Percentiles rank a stretch among this genome's conserved stretches.
phyloP scores from a whole-genome alignment of 768 basidiomycete species.

The Rossbeevera mucosa region DNA sequence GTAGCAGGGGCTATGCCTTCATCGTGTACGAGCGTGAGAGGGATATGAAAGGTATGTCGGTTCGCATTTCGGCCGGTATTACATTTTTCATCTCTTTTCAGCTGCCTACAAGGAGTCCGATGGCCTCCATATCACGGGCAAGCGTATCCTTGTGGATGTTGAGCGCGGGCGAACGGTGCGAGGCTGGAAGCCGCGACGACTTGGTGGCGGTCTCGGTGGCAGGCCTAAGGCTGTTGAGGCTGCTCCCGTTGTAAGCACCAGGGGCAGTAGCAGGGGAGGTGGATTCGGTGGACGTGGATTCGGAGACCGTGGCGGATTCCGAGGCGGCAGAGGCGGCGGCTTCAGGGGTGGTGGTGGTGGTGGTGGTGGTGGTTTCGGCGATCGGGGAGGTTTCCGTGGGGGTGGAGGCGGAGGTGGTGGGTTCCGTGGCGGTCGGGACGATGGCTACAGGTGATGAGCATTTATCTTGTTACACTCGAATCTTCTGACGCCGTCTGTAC shows the following conservation, averaged over 20 bases:
- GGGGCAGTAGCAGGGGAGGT: constrained; percentile 30
- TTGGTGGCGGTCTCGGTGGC: constrained; percentile 99
- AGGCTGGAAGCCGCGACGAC: constrained; percentile 95
- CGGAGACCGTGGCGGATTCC: constrained; percentile 35
- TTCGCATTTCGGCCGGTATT: constrained; percentile 9
- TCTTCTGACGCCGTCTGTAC: constrained; percentile 16
- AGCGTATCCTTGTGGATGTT: constrained; percentile 94
- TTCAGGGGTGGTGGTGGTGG: constrained; percentile 47
- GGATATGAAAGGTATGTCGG: constrained; percentile 89
- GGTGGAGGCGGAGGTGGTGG: constrained; percentile 34
- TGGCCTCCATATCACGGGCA: constrained; percentile 92
- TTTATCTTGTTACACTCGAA: neutral
- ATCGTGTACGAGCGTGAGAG: constrained; percentile 96
- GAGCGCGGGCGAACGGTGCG: constrained; percentile 97
- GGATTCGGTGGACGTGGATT: constrained; percentile 42
- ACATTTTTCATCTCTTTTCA: constrained; percentile 29
- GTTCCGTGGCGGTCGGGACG: constrained; percentile 36
- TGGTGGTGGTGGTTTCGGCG: constrained; percentile 41
- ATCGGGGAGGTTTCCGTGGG: constrained; percentile 37
- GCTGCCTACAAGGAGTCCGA: constrained; percentile 99
- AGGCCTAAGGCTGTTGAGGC: constrained; percentile 73
- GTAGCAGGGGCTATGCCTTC: constrained; percentile 91
- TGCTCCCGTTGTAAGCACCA: constrained; percentile 25
- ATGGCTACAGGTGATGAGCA: constrained; percentile 47
- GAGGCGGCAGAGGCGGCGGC: constrained; percentile 41